Evolutionary conservation across 2,329 filamentous ascomycete species (phyloP), one percentile per base, ranked within the genome.

Genomic region (Microsporum ferrugineum): DNA sequence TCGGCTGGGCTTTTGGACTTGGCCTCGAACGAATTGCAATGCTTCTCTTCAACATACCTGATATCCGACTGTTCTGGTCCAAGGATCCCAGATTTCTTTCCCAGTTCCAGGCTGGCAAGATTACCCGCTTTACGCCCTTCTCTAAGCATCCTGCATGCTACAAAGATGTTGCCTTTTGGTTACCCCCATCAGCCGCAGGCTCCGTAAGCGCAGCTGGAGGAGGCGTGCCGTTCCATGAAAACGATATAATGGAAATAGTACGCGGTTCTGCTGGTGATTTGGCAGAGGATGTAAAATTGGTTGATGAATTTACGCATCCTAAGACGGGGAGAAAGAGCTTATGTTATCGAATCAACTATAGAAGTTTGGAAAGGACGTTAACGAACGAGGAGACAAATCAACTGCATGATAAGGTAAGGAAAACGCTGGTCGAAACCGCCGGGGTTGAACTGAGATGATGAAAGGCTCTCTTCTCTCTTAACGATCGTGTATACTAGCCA

Each of bases 21-120:
- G 94, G 94, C 1, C 82, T 99, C 33, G 94, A 99, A 74, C 85
- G 94, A 63, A 92, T 99, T 65, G 92, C 94, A 63, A 99, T 99
- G 94, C 83, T 99, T 39, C 83, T 99, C 29, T 99, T 96, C 78
- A 87, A 89, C 62, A 95, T 99, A 62, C 90, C 91, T 0, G 94
- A 99, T 71, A 99, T 99, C 67, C 87, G 94, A 10, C 84, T 97
- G 3, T 97, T 99, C 78, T 99, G 94, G 94, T 95, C 89, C 36
- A 79, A 80, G 60, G 94, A 99, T 72, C 71, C 81, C 68, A 84
- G 94, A 6, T 99, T 99, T 76, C 76, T 95, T n/a, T 79, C 78
- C 8, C 94, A 99, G 74, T 99, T 99, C 74, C 72, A 74, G 39
- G 71, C 75, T 47, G 74, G 79, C 36, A 71, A 77, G 27, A 79